phyloP scores from a whole-genome alignment of 345 rosid genomes.

The Garcia nutans region DNA sequence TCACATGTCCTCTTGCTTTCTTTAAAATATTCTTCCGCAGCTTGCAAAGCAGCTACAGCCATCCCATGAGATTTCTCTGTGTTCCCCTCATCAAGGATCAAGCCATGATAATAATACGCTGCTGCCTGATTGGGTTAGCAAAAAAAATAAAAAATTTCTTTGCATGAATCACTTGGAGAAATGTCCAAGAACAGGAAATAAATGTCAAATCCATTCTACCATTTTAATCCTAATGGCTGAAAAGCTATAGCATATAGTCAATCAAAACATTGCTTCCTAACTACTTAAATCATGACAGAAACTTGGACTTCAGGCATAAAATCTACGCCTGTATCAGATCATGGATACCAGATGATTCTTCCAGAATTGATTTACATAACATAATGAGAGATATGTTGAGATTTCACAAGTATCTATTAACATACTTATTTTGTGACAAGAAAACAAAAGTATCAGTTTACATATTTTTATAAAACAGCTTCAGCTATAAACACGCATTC shows the following conservation, averaged over 20 bases:
- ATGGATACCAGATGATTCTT: neutral
- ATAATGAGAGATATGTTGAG: neutral
- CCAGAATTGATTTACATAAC: neutral
- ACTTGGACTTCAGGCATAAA: neutral
- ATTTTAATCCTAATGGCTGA: neutral
- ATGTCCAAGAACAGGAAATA: neutral
- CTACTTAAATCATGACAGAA: neutral
- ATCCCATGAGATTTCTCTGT: conserved; percentile 94
- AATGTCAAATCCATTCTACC: neutral
- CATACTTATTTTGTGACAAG: neutral
- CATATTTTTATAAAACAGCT: neutral
- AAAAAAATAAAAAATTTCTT: neutral
- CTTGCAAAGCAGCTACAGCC: conserved; percentile 96
- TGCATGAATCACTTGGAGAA: neutral
- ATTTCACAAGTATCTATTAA: neutral
- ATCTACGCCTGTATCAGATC: neutral
- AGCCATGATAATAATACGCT: conserved; percentile 97
- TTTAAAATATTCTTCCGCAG: conserved; percentile 85
- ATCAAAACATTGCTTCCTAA: neutral
- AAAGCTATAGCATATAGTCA: no score
- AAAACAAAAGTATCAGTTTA: neutral
- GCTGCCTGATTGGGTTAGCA: conserved; percentile 62
- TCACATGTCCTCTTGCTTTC: conserved; percentile 82
- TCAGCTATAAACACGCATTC: neutral
- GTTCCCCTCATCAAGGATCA: conserved; percentile 96